Conservation (phyloP, 768 basidiomycete genomes). For the Gymnopilus dilepis region DNA sequence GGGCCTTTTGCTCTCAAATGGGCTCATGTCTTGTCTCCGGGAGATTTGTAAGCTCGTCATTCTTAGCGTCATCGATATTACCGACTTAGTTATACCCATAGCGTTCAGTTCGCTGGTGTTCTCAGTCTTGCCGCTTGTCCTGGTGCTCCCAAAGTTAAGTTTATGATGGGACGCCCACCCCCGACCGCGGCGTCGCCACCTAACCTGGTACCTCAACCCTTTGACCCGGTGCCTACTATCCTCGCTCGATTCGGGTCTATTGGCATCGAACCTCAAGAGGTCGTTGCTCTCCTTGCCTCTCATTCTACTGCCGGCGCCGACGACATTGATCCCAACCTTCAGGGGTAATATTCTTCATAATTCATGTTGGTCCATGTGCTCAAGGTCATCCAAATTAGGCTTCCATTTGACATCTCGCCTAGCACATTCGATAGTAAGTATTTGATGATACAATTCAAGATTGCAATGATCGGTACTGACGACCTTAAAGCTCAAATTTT, state of each 20-base stretch:
- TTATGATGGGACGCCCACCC: slow-evolving; percentile 42
- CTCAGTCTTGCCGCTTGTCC: slow-evolving; percentile 47
- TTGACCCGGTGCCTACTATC: slow-evolving; percentile 34
- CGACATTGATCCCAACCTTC: slow-evolving; percentile 34
- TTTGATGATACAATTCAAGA: neutral
- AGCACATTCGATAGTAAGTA: slow-evolving; percentile 41
- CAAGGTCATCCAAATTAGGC: too few species aligned
- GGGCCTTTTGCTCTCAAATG: slow-evolving; percentile 13
- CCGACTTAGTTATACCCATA: neutral
- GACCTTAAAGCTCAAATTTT: slow-evolving; percentile 39
- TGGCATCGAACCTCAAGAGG: slow-evolving; percentile 39
- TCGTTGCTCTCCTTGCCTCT: slow-evolving; percentile 37
- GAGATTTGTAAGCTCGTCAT: slow-evolving; percentile 5
- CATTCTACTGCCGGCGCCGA: slow-evolving; percentile 34
- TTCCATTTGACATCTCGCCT: slow-evolving; percentile 49
- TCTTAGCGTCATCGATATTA: too few species aligned
- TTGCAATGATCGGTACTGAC: too few species aligned
- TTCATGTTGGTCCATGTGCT: too few species aligned
- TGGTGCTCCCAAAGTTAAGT: slow-evolving; percentile 46
- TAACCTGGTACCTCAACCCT: slow-evolving; percentile 18
- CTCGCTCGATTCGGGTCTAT: slow-evolving; percentile 40
- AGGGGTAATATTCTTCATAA: neutral
- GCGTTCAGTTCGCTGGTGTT: slow-evolving; percentile 25
- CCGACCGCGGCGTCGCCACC: slow-evolving; percentile 36
- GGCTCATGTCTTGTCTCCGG: slow-evolving; percentile 18